Evolutionary conservation across 2,329 filamentous ascomycete genomes (phyloP).

Genomic region (Fusarium sp.): DNA sequence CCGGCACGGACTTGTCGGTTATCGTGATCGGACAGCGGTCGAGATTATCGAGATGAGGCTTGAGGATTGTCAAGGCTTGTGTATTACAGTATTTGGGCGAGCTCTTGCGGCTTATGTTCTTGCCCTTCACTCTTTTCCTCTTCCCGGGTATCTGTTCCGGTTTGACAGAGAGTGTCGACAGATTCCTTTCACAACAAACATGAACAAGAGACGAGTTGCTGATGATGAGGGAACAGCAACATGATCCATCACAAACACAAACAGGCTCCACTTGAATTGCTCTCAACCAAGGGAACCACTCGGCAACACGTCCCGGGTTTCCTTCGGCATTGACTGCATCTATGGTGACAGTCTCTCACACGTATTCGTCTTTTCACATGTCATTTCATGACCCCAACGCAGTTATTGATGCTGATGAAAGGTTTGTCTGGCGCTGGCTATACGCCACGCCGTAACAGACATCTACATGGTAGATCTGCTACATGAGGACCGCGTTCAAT

Average conservation of each 20-base stretch:
- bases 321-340: background rate
- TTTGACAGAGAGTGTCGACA: background rate
- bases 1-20: constrained; percentile 4
- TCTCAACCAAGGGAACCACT: background rate
- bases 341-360: background rate
- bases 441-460: background rate
- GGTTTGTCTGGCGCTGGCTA: background rate
- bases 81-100: background rate
- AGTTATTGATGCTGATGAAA: background rate
- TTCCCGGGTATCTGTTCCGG: background rate
- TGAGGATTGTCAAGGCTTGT: background rate
- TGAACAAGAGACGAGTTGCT: background rate
- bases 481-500: background rate
- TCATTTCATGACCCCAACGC: background rate
- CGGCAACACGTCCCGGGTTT: background rate
- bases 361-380: background rate
- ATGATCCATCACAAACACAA: background rate
- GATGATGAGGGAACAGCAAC: background rate
- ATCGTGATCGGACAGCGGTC: background rate
- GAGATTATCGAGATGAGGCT: background rate
- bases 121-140: background rate
- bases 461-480: background rate
- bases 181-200: too few species aligned
- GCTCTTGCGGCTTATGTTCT: background rate
- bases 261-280: background rate